Evolutionary conservation across 2,329 filamentous ascomycete genomes (phyloP), one percentile per base, ranked within the genome.

Genomic region (Fusarium sarcochroum): DNA sequence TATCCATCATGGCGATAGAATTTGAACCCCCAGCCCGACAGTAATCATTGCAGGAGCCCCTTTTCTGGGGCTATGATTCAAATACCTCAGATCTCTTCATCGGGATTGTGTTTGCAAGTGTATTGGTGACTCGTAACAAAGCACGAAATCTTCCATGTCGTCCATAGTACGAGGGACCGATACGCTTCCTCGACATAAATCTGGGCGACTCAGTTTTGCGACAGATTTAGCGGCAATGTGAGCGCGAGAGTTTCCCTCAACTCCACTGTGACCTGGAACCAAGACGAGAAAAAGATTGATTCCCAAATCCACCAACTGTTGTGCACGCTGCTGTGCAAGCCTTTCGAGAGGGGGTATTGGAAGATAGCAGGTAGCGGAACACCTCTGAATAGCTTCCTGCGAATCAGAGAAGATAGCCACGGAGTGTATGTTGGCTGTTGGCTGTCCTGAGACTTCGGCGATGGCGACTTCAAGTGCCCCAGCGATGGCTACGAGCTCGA

Each of bases 371-470:
- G 15, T 58, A 11, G 14, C 21, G 5, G 25, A 38, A 17, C 53
- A 58, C 17, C 40, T 37, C 11, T 11, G 7, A 21, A 58, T 40
- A 27, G 58, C 58, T 10, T 61, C 32, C 7, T 11, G 5, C 10
- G 45, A 61, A 37, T 52, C 46, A 7, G 46, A 40, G 20, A 58
- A 58, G 25, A 58, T 51, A 8, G n/a, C 17, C 9, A 61, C 53
- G 30, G 25, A 46, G 6, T 42, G 32, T 38, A 51, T 30, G 8
- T 5, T n/a, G 15, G 25, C 17, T 18, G 9, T 40, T 18, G 18
- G 6, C n/a, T 34, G 32, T 11, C 20, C 18, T 17, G 23, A 35
- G 21, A 50, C 41, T 20, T 27, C 21, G 32, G 3, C 15, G 10
- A 50, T 40, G n/a, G 58, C 58, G 5, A 23, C 11, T 20, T 60